Evolutionary conservation across 2,329 filamentous ascomycete species (phyloP).

Genomic region (Daldinia sp.): DNA sequence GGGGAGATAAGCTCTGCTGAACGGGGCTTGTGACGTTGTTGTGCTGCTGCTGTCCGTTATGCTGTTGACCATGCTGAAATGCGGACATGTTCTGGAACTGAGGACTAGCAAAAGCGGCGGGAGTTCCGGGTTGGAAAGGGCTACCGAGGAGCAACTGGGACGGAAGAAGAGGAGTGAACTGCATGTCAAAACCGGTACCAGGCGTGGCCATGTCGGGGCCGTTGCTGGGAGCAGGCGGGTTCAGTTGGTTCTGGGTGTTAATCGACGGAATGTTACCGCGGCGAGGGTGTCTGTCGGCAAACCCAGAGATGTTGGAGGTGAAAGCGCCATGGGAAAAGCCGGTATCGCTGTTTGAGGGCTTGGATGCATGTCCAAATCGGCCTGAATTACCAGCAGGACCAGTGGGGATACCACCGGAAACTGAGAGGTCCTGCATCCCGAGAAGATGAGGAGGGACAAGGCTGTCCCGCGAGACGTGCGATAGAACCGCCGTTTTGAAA

Average conservation of each 20-base stretch:
- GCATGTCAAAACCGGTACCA: conserved; percentile 93
- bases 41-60: conserved; percentile 51
- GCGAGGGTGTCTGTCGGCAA: conserved; percentile 86
- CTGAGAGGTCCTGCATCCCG: conserved; percentile 89
- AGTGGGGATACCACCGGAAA: conserved; percentile 66
- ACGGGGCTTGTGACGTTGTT: conserved; percentile 77
- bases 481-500: conserved; percentile 83
- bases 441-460: conserved; percentile 87
- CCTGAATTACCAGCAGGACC: conserved; percentile 62
- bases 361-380: conserved; percentile 78
- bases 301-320: conserved; percentile 83
- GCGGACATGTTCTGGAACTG: conserved; percentile 87
- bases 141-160: conserved; percentile 94
- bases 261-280: conserved; percentile 88
- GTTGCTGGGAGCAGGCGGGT: conserved; percentile 59
- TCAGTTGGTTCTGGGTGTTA: conserved; percentile 78
- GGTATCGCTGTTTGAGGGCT: conserved; percentile 83
- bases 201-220: conserved; percentile 82
- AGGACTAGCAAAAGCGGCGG: conserved; percentile 86
- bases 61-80: conserved; percentile 72
- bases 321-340: conserved; percentile 95
- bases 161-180: conserved; percentile 94
- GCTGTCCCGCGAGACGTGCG: conserved; percentile 80
- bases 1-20: conserved; percentile 80
- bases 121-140: conserved; percentile 95